These are phyloP conservation scores for Multifurca ochricompacta DNA, from an alignment of 768 basidiomycete genomes.

Conservation along the genomic window DNA sequence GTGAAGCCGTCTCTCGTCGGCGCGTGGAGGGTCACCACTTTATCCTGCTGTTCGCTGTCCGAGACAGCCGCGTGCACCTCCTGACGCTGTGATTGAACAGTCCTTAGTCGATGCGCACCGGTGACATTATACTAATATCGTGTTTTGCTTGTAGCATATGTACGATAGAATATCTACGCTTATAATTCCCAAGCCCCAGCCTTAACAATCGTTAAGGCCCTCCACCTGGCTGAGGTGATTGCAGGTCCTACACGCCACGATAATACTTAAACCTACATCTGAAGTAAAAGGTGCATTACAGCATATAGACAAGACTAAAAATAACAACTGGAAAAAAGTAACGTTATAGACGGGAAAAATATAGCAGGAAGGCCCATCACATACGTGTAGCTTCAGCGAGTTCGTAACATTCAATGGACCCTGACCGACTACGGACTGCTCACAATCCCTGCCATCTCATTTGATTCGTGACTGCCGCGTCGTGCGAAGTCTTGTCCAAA, in stretches of 20 bases:
- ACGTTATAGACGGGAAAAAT: neutral
- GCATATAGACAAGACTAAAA: neutral
- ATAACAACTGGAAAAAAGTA: neutral
- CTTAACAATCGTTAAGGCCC: too few species aligned
- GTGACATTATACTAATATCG: neutral
- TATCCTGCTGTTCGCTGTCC: slow-evolving; percentile 55
- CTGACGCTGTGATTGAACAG: slow-evolving; percentile 29
- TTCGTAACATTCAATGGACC: neutral
- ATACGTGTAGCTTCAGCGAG: too few species aligned
- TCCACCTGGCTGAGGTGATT: neutral
- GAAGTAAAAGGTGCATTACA: neutral
- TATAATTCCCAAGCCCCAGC: too few species aligned
- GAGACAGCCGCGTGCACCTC: slow-evolving; percentile 63
- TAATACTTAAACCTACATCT: neutral
- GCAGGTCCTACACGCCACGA: neutral
- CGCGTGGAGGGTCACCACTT: slow-evolving; percentile 58
- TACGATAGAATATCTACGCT: neutral
- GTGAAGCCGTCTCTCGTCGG: slow-evolving; percentile 55
- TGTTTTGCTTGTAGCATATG: neutral
- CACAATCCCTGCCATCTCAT: neutral
- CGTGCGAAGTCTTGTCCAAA: neutral
- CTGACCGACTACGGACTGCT: neutral
- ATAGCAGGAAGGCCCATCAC: neutral
- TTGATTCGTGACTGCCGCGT: neutral
- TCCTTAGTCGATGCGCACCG: neutral